Evolutionary conservation across 2,329 filamentous ascomycete species (phyloP).

Genomic region (Cordyceps farinosa): DNA sequence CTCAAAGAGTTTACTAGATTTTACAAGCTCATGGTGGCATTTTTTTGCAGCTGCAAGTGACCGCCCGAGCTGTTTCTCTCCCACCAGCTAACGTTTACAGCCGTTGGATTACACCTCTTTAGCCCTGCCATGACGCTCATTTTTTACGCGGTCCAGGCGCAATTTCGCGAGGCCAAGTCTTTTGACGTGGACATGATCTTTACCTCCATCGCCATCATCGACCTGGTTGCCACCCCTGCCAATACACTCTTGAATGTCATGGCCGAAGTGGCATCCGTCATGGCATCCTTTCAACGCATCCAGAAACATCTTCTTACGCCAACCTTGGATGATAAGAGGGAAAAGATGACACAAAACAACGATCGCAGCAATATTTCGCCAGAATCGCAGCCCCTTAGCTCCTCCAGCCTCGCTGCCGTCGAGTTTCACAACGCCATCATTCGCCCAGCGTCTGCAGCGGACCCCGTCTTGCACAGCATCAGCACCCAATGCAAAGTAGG

Average conservation of each 20-base stretch:
- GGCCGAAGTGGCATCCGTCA: neutral
- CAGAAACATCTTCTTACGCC: neutral
- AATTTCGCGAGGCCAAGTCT: too few species aligned
- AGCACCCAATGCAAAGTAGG: neutral
- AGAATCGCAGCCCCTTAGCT: neutral
- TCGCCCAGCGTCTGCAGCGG: neutral
- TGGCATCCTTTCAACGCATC: neutral
- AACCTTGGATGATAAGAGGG: neutral
- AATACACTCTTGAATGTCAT: neutral
- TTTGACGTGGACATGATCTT: too few species aligned
- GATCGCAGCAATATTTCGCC: too few species aligned
- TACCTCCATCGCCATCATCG: neutral
- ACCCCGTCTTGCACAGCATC: neutral
- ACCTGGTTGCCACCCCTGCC: neutral
- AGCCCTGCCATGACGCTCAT: neutral
- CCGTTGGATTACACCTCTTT: neutral
- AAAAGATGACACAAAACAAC: too few species aligned
- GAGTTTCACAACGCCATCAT: neutral
- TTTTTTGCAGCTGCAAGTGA: constrained; percentile 19
- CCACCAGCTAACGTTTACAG: neutral
- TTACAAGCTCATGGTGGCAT: constrained; percentile 18
- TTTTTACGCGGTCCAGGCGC: too few species aligned
- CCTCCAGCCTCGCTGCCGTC: neutral
- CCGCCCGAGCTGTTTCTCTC: neutral
- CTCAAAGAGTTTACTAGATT: constrained; percentile 16